Evolutionary conservation across 2,329 filamentous ascomycete genomes (phyloP).

Genomic region (Pseudocercospora crystallina): DNA sequence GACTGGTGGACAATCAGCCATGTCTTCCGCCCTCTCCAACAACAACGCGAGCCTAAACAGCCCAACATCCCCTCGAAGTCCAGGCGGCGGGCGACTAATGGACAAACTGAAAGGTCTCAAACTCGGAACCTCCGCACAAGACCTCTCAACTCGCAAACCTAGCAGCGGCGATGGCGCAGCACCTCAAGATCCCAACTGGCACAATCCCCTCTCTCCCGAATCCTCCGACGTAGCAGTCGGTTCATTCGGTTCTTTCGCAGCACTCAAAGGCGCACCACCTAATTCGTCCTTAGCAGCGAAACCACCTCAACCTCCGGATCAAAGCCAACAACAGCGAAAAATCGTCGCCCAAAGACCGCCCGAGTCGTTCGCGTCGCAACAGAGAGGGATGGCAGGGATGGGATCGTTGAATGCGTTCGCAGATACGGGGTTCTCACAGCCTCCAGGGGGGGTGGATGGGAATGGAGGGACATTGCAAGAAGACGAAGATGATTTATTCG

Average conservation of each 20-base stretch:
- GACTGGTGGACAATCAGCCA: constrained; percentile 24
- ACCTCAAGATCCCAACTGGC: constrained; percentile 24
- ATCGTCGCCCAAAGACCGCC: constrained; percentile 32
- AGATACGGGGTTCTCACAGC: constrained; percentile 21
- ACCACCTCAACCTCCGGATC: constrained; percentile 38
- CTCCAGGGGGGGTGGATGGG: too few relatives aligned
- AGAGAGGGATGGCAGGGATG: constrained; percentile 38
- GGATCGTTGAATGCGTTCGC: constrained; percentile 48
- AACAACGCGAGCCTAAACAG: constrained; percentile 40
- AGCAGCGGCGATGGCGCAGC: constrained; percentile 28
- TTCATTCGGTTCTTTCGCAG: constrained; percentile 57
- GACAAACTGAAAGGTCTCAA: constrained; percentile 80
- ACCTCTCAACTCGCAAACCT: constrained; percentile 15
- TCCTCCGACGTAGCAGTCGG: constrained; percentile 64
- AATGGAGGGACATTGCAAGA: constrained; percentile 39
- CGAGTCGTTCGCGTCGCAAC: constrained; percentile 40
- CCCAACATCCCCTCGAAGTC: constrained; percentile 60
- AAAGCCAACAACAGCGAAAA: constrained; percentile 21
- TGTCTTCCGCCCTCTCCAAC: constrained; percentile 18
- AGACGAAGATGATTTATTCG: constrained; percentile 80
- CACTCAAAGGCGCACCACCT: constrained; percentile 51
- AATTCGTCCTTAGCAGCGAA: constrained; percentile 44
- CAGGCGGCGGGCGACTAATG: constrained; percentile 66
- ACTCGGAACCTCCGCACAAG: constrained; percentile 65
- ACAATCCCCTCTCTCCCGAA: constrained; percentile 61